Percentiles rank a stretch among this genome's conserved stretches.
Evolutionary conservation across 2,329 filamentous ascomycete species (phyloP).

Genomic region (Arthroderma sp.): DNA sequence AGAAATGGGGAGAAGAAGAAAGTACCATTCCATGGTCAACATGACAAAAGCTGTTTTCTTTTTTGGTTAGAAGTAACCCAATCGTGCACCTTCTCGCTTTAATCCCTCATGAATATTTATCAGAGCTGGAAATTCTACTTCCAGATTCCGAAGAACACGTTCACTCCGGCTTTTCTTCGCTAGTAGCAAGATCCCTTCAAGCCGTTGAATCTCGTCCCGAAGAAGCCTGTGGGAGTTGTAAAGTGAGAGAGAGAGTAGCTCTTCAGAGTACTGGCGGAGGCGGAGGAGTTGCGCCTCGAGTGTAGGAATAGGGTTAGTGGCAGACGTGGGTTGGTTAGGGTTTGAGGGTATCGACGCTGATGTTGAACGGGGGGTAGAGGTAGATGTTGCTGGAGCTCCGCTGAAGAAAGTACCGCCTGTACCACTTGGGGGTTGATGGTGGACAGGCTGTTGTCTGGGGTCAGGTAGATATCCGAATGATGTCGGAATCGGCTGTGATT

Average conservation of each 20-base stretch:
- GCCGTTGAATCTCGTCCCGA: constrained; percentile 15
- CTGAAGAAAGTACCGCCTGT: constrained; percentile 2
- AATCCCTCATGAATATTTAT: constrained; percentile 11
- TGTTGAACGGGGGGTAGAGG: neutral
- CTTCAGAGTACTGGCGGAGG: constrained; percentile 18
- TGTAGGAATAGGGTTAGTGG: constrained; percentile 8
- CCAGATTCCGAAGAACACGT: constrained; percentile 10
- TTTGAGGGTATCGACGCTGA: constrained; percentile 5
- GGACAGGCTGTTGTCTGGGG: constrained; percentile 3
- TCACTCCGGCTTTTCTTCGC: constrained; percentile 13
- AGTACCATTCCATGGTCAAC: too few relatives aligned
- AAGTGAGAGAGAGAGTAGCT: constrained; percentile 19
- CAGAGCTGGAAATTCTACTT: constrained; percentile 13
- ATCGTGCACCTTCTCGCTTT: constrained; percentile 11
- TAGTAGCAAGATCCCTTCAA: constrained; percentile 13
- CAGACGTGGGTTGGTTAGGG: constrained; percentile 5
- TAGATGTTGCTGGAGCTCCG: constrained; percentile 7
- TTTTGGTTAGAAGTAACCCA: constrained; percentile 13
- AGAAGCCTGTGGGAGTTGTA: constrained; percentile 19
- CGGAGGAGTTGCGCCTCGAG: constrained; percentile 17
- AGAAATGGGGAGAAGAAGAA: neutral
- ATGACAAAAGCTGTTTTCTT: neutral
- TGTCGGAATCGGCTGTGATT: neutral
- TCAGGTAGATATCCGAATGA: neutral
- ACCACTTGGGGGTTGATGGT: neutral